These are phyloP conservation scores for Phaeodactylum tricornutum DNA, from an alignment of 108 stramenopile genomes.

Conservation along the genomic window DNA sequence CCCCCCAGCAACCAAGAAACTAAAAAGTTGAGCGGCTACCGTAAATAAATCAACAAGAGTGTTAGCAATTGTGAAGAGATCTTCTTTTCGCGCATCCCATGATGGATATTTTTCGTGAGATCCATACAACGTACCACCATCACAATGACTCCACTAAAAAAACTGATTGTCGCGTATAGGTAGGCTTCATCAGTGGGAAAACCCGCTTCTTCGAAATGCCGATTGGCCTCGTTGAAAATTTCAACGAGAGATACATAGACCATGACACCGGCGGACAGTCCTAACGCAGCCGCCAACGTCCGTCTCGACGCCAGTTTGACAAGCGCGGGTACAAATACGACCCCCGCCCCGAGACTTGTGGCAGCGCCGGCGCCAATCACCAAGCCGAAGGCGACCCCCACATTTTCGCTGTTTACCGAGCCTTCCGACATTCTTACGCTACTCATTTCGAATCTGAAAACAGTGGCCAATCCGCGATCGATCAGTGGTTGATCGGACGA, in stretches of 20 bases:
- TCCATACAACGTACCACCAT: constrained; percentile 28
- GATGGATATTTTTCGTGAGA: not conserved
- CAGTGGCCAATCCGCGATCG: too few species aligned
- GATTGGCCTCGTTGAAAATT: constrained; percentile 51
- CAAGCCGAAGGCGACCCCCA: constrained; percentile 32
- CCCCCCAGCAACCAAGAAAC: not conserved
- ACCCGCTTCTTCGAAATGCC: constrained; percentile 22
- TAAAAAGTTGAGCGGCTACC: constrained; percentile 1
- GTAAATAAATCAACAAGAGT: not conserved
- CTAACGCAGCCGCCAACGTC: constrained; percentile 55
- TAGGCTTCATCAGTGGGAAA: constrained; percentile 21
- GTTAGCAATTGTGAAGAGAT: not conserved
- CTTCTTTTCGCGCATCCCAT: not conserved
- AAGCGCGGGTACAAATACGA: constrained; percentile 53
- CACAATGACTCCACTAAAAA: constrained; percentile 36
- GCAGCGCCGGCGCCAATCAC: constrained; percentile 25
- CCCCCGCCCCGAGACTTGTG: constrained; percentile 44
- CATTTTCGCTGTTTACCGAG: constrained; percentile 19
- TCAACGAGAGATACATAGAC: constrained; percentile 76
- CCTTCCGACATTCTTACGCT: too few species aligned
- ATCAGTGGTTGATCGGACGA: too few species aligned
- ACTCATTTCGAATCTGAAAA: too few species aligned
- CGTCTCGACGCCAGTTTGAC: constrained; percentile 41
- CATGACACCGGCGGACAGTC: constrained; percentile 80
- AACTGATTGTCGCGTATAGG: constrained; percentile 32